These are phyloP conservation scores for Hypoxylon sp. DNA, from an alignment of 2,329 filamentous ascomycete species.

Conservation along the genomic window DNA sequence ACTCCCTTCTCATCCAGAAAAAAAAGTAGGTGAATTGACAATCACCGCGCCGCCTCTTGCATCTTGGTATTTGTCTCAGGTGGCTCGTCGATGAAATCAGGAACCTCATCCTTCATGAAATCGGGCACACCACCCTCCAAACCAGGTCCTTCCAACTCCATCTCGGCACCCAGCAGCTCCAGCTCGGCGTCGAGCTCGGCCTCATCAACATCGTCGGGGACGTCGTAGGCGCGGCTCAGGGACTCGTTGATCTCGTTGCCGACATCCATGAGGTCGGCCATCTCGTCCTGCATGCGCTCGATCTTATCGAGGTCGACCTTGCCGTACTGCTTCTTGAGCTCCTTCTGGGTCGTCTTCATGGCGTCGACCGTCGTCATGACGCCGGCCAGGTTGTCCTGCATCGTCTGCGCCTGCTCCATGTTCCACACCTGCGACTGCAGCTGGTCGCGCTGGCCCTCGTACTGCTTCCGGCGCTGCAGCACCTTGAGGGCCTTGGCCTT, in stretches of 20 bases:
- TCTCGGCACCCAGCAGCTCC: conserved; percentile 91
- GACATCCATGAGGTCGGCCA: conserved; percentile 97
- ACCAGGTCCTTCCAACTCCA: conserved; percentile 79
- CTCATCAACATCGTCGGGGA: conserved; percentile 97
- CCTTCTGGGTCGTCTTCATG: conserved; percentile 96
- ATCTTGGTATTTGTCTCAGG: conserved; percentile 77
- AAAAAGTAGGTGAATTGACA: no score
- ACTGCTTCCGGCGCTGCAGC: conserved; percentile 90
- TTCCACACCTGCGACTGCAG: conserved; percentile 96
- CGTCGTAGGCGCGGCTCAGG: conserved; percentile 87
- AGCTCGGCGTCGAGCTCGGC: conserved; percentile 94
- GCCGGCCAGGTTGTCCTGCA: conserved; percentile 98
- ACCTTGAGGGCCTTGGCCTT: conserved; percentile 95
- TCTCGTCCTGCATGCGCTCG: conserved; percentile 96
- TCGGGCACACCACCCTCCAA: conserved; percentile 71
- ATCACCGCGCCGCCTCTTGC: conserved; percentile 76
- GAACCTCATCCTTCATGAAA: conserved; percentile 90
- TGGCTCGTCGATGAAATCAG: conserved; percentile 92
- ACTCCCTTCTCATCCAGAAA: conserved; percentile 26
- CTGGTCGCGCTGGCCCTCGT: conserved; percentile 93
- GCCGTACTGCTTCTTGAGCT: conserved; percentile 90
- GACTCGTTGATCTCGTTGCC: conserved; percentile 99
- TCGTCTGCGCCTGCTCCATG: conserved; percentile 98
- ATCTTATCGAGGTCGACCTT: conserved; percentile 99
- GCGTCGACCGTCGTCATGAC: conserved; percentile 98